These are phyloP conservation scores for Pseudogymnoascus sp. DNA, from an alignment of 2,329 filamentous ascomycete species.

Conservation along the genomic window DNA sequence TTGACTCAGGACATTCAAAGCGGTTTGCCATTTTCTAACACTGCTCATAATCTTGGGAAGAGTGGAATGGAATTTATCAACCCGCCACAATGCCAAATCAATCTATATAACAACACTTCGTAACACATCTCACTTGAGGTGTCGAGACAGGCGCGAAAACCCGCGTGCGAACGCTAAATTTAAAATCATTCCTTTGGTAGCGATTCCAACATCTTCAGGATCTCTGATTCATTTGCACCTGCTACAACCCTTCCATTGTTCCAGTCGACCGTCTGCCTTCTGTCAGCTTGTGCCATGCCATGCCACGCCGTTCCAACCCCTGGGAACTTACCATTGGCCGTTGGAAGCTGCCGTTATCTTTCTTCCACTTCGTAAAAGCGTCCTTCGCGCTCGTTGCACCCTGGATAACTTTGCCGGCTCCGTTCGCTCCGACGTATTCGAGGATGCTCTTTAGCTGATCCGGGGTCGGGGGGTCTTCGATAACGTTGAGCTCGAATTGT, in stretches of 20 bases:
- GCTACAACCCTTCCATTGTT: slow-evolving; percentile 73
- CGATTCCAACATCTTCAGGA: slow-evolving; percentile 67
- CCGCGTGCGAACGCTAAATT: neutral
- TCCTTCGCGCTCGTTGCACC: slow-evolving; percentile 68
- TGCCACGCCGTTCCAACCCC: neutral
- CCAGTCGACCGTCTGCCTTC: slow-evolving; percentile 69
- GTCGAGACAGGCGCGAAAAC: neutral
- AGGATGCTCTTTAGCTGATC: slow-evolving; percentile 79
- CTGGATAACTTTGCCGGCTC: slow-evolving; percentile 56
- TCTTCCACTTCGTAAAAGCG: slow-evolving; percentile 69
- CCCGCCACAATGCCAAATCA: neutral
- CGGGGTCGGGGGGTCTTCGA: slow-evolving; percentile 67
- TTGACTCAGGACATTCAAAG: neutral
- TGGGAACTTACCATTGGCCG: slow-evolving; percentile 60
- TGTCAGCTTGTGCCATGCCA: slow-evolving; percentile 22
- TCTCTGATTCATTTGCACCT: slow-evolving; percentile 79
- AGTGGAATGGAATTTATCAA: neutral
- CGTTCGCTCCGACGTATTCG: slow-evolving; percentile 63
- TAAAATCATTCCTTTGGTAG: slow-evolving; percentile 35
- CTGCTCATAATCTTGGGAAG: neutral
- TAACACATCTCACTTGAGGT: neutral
- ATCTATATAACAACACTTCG: neutral
- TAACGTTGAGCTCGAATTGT: slow-evolving; percentile 80
- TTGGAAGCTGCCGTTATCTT: slow-evolving; percentile 59
- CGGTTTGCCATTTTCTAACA: neutral